Conservation (phyloP, 768 basidiomycete species). For the Astraeus odoratus region DNA sequence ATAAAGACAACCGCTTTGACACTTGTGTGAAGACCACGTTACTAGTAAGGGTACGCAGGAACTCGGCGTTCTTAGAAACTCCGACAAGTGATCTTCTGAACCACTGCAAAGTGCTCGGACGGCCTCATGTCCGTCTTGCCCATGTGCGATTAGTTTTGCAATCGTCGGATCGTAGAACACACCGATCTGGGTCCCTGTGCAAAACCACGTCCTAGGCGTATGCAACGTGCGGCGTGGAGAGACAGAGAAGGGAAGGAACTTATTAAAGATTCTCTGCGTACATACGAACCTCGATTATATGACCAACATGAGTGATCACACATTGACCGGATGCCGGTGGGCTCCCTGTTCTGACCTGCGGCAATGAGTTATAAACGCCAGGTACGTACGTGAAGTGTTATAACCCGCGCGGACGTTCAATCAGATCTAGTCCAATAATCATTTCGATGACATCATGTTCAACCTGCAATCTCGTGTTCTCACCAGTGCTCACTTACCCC, state of each 20-base stretch:
- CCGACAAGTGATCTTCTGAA: conserved; percentile 86
- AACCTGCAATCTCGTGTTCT: conserved; percentile 82
- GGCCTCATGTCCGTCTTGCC: conserved; percentile 77
- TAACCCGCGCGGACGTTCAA: conserved; percentile 94
- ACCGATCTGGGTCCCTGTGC: conserved; percentile 72
- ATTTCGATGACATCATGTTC: conserved; percentile 95
- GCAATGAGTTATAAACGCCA: background rate
- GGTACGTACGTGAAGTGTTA: conserved; percentile 1
- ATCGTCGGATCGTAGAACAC: conserved; percentile 93
- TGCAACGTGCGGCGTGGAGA: conserved; percentile 73
- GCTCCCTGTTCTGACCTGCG: conserved; percentile 84
- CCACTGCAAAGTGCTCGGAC: conserved; percentile 73
- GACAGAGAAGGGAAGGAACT: conserved; percentile 85
- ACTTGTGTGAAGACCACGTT: conserved; percentile 68
- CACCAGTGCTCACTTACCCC: conserved; percentile 18
- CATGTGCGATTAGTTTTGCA: conserved; percentile 86
- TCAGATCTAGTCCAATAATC: conserved; percentile 89
- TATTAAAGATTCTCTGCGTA: conserved; percentile 92
- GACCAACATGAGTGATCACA: conserved; percentile 80
- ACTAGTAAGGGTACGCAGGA: conserved; percentile 69
- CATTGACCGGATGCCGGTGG: conserved; percentile 70
- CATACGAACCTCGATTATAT: conserved; percentile 91
- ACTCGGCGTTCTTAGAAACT: conserved; percentile 87
- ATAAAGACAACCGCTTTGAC: conserved; percentile 96
- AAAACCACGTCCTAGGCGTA: conserved; percentile 91